Base-by-base conservation (phyloP, 2,329 filamentous ascomycete species). In the Volutella citrinella region DNA sequence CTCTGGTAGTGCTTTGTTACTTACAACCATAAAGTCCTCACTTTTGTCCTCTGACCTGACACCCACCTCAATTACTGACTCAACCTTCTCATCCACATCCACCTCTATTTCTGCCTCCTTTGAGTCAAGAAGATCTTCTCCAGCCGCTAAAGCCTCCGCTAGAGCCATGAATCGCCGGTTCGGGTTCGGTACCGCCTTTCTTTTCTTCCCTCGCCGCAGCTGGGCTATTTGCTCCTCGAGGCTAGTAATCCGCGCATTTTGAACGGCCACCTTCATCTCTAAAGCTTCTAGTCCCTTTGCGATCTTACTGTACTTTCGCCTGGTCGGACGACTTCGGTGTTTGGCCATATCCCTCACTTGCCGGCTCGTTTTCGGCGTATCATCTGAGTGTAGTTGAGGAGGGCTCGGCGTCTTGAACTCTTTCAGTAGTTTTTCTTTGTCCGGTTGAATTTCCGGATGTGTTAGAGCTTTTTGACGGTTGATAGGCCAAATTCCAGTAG, bases 151-250 rank as follows among this genome's bases (percentile, higher is more conserved):
- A 38, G 30, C 25, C 29, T 41, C 34, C 5, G 18, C 19, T 2
- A 36, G 30, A 24, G 32, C 25, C 26, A 40, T 36, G n/a, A 40
- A 40, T 15, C 20, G 26, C n/a, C 16, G 30, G 18, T 42, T 38
- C n/a, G 38, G 38, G 28, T 38, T 42, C 14, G 30, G 38, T 15
- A 42, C 22, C 11, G 30, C 34, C 30, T 35, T 42, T 23, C 38
- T 38, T 25, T 42, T 42, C 34, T 42, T 38, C 26, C 38, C 33
- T 40, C 38, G 26, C 10, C 19, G 29, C 25, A 40, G 19, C 12
- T 23, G 30, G 27, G 26, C 29, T n/a, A 40, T 9, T 27, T 40
- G 21, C 20, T 40, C 38, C 34, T 40, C 28, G 26, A 40, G 27
- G 14, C 37, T 35, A 14, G 32, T 18, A 32, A 40, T 36, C 20